Conservation (phyloP, 768 basidiomycete genomes). For the Ramaria sp. region DNA sequence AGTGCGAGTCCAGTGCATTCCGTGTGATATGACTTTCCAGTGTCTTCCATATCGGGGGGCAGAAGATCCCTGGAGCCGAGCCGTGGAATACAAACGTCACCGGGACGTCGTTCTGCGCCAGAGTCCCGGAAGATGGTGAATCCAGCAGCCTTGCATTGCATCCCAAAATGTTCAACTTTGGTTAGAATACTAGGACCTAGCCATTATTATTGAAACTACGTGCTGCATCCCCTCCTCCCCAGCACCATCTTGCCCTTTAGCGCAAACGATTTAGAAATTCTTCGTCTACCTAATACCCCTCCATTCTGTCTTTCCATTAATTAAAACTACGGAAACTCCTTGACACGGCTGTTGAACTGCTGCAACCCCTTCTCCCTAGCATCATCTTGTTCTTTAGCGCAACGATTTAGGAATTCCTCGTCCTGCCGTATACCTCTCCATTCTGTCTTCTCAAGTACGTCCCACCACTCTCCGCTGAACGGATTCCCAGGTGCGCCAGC, state of each 20-base stretch:
- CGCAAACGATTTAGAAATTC: neutral
- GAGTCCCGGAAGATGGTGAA: too few relatives aligned
- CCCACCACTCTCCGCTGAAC: constrained; percentile 38
- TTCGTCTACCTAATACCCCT: neutral
- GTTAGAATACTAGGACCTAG: too few relatives aligned
- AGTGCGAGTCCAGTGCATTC: constrained; percentile 41
- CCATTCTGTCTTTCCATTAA: constrained; percentile 37
- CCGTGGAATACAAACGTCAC: too few relatives aligned
- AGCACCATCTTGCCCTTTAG: neutral
- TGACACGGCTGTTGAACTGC: neutral
- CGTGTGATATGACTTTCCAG: constrained; percentile 29
- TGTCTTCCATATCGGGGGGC: constrained; percentile 18
- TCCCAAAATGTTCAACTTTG: too few relatives aligned
- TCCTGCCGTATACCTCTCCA: constrained; percentile 22
- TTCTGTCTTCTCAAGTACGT: constrained; percentile 26
- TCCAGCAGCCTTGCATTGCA: too few relatives aligned
- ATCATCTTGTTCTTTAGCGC: neutral
- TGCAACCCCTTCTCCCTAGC: neutral
- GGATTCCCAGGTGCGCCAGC: constrained; percentile 42
- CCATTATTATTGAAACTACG: too few relatives aligned
- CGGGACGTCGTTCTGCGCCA: too few relatives aligned
- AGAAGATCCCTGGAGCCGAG: too few relatives aligned
- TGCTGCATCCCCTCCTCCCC: neutral
- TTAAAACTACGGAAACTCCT: too few relatives aligned
- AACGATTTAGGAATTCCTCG: neutral